phyloP scores from a whole-genome alignment of 2,329 filamentous ascomycete genomes.

The Monosporascus sp. region DNA sequence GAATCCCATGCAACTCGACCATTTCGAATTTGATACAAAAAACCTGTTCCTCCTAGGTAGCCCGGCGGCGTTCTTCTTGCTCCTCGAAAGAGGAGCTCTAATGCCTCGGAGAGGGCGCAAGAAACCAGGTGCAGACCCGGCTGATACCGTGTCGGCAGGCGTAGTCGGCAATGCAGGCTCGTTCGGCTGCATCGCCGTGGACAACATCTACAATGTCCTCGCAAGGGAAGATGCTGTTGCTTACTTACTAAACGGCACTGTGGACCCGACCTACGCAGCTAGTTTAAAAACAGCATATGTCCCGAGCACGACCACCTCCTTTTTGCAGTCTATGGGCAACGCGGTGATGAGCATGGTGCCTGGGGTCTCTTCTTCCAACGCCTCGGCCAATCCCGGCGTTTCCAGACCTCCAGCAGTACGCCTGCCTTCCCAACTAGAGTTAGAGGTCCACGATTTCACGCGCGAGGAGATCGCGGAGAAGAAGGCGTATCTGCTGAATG shows the following conservation, averaged over 20 bases:
- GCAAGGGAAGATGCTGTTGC: constrained; percentile 70
- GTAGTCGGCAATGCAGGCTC: constrained; percentile 74
- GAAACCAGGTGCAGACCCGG: constrained; percentile 68
- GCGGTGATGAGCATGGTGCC: constrained; percentile 59
- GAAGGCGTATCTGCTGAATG: constrained; percentile 81
- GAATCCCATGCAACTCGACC: constrained; percentile 40
- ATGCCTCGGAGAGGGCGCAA: constrained; percentile 69
- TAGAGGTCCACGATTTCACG: constrained; percentile 93
- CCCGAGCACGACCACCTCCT: constrained; percentile 63
- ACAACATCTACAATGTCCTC: constrained; percentile 95
- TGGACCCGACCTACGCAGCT: constrained; percentile 74
- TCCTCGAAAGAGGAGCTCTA: constrained; percentile 69
- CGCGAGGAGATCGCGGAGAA: constrained; percentile 89
- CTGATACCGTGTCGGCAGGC: constrained; percentile 48
- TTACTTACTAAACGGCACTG: constrained; percentile 84
- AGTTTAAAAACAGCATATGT: constrained; percentile 74
- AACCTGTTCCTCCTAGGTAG: constrained; percentile 88
- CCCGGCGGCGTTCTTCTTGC: constrained; percentile 85
- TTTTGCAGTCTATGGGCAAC: constrained; percentile 60
- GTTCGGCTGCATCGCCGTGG: constrained; percentile 87
- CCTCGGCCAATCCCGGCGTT: constrained; percentile 22
- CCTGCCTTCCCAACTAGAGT: constrained; percentile 67
- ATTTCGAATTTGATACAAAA: constrained; percentile 88
- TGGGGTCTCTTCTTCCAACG: constrained; percentile 31
- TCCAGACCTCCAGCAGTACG: constrained; percentile 37